Conservation (phyloP, 495 filamentous ascomycete genomes). For the Tuber aestivum region DNA sequence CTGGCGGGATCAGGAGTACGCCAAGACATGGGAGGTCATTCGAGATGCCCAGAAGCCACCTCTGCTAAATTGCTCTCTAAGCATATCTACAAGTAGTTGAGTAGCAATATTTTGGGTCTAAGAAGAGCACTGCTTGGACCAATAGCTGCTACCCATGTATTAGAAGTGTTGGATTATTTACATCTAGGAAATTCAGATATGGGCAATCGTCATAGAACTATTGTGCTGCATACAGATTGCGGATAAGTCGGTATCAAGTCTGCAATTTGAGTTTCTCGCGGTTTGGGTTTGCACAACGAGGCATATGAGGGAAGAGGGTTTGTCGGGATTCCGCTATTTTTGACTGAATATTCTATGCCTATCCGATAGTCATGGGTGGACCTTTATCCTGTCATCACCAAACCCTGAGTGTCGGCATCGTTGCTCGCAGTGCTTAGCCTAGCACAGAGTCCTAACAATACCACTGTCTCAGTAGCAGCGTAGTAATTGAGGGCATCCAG, state of each 20-base stretch:
- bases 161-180: not conserved
- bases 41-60: too few relatives aligned
- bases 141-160: not conserved
- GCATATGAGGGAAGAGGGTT: not conserved
- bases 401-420: constrained; percentile 54
- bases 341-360: not conserved
- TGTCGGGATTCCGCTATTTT: not conserved
- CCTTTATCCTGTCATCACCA: constrained; percentile 37
- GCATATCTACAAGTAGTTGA: not conserved
- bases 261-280: not conserved
- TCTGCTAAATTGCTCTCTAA: too few relatives aligned
- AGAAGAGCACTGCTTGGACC: not conserved
- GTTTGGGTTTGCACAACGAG: not conserved
- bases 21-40: not conserved
- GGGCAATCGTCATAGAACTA: not conserved
- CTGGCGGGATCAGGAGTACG: not conserved
- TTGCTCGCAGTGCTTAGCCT: constrained; percentile 68
- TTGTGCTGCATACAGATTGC: not conserved
- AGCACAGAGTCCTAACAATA: constrained; percentile 77
- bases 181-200: not conserved
- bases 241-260: not conserved
- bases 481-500: constrained; percentile 93
- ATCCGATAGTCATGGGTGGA: not conserved
- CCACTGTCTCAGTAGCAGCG: constrained; percentile 94
- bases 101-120: not conserved